These are phyloP conservation scores for Oryza rufipogon DNA, from an alignment of 176 grass and related monocot genomes.

Conservation along the genomic window DNA sequence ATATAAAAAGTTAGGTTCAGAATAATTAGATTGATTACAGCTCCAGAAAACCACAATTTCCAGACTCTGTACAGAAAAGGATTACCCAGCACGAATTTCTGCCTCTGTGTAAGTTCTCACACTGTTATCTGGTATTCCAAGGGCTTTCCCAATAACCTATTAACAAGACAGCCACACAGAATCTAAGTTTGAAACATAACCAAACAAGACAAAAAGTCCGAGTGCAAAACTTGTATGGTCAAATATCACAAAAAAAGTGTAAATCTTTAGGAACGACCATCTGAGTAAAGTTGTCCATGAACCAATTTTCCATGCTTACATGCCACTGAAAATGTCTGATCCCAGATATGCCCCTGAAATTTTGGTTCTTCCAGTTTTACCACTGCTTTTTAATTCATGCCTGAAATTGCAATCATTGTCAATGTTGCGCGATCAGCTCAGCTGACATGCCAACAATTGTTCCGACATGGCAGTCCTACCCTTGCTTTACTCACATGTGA, in stretches of 20 bases:
- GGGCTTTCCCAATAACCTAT: slow-evolving; percentile 82
- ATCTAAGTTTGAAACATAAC: not conserved
- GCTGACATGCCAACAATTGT: no score
- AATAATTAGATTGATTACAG: slow-evolving; percentile 21
- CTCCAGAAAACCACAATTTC: not conserved
- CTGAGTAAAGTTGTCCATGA: no score
- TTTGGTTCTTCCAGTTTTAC: no score
- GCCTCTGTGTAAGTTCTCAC: slow-evolving; percentile 93
- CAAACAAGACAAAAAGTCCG: not conserved
- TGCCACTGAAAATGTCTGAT: no score
- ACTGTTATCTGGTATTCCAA: slow-evolving; percentile 94
- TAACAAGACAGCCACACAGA: slow-evolving; percentile 22
- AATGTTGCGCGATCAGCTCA: no score
- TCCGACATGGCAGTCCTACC: no score
- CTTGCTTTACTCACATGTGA: no score
- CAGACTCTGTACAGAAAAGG: slow-evolving; percentile 14
- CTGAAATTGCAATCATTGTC: no score
- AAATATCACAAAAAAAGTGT: slow-evolving; percentile 26
- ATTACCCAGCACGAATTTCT: slow-evolving; percentile 97
- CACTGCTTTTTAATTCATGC: no score
- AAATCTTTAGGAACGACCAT: no score
- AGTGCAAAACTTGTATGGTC: not conserved
- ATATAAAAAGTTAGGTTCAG: slow-evolving; percentile 48
- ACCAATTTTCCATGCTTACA: no score
- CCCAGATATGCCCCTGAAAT: no score